Evolutionary conservation across 306 rosid species (phyloP), one percentile per base, ranked within the genome.

Genomic region (Benincasa hispida): DNA sequence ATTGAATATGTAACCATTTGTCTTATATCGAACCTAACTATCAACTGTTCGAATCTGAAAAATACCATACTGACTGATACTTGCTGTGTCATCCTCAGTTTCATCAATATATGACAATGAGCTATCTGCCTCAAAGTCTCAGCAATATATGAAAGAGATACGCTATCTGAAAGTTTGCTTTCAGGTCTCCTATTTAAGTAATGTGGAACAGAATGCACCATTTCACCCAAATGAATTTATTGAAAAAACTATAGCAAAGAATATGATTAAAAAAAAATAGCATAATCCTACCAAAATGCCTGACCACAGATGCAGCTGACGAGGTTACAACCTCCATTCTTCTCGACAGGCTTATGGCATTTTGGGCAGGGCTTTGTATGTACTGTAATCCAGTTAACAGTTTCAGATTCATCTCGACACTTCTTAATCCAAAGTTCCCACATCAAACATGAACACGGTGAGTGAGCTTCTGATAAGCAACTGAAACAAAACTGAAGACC

Each of bases 241-340:
- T 24, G 54, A 3, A 60, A 60, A 11, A 11, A 22, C 54, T 24
- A 45, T 21, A 54, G 65, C 77, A 61, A 72, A 27, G 30, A 73
- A 42, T 63, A 62, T 21, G 56, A 76, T 25, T 15, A 13, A 22
- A 18, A 56, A 28, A 62, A 12, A 14, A 35, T 17, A 28, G 35
- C 45, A 50, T 35, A 62, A 77, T n/a, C 93, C 81, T 82, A 95
- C 99, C 99, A 95, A 88, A 95, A 95, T 72, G 97, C 82, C 85
- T 89, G 98, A 25, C 99, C 98, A 79, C 98, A 95, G 72, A 92
- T 91, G 80, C 99, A 94, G 79, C 96, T 87, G 76, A 95, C 99
- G 76, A 89, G 91, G 82, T 95, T 95, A 89, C 99, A 95, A 67
- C 99, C 99, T 81, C 99, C 99, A 73, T 92, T 95, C 87, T 95